Base-by-base conservation (phyloP, 345 rosid genomes). In the Brassica rapa region DNA sequence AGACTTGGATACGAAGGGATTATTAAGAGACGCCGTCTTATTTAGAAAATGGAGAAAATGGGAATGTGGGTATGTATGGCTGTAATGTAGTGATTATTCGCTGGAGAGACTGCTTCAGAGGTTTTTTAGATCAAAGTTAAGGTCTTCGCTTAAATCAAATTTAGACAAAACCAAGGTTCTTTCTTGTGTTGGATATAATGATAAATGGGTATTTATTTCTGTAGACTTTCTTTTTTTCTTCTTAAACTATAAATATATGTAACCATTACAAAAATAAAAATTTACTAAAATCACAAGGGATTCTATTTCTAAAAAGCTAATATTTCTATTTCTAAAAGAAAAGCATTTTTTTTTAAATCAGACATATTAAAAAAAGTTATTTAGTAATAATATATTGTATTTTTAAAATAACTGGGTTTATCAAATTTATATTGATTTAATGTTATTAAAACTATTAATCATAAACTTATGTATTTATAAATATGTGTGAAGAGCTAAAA, bases 21-120 rank as follows among this genome's bases (percentile, higher is more conserved):
- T 8, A 37, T 37, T 27, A 16, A 35, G 59, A 61, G 49, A 72
- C 70, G 77, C 64, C 70, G 82, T 33, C 78, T 68, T 49, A 4
- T 1, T 16, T n/a, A 7, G 16, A 19, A 16, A 19, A 12, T 1
- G 8, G 6, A 4, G 27, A 25, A 56, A 57, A 15, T 2, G 19
- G 25, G 11, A 35, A 53, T 32, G 37, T 77, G 75, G 75, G 39
- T 70, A 9, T 35, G 37, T 10, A 29, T 37, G 71, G 79, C 82
- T 80, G 75, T 70, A 79, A 79, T 68, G 82, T 5, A 12, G 70
- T 68, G 78, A 37, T 79, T 62, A 80, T 68, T 74, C 27, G 79
- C 78, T 80, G 82, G 82, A 80, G 77, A 56, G 79, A 68, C 82
- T 68, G 66, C 82, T 79, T 79, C 74, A 79, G 43, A 67, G 65